These are phyloP conservation scores for Aspergillus nidulans DNA, from an alignment of 495 filamentous ascomycete species.

Conservation along the genomic window DNA sequence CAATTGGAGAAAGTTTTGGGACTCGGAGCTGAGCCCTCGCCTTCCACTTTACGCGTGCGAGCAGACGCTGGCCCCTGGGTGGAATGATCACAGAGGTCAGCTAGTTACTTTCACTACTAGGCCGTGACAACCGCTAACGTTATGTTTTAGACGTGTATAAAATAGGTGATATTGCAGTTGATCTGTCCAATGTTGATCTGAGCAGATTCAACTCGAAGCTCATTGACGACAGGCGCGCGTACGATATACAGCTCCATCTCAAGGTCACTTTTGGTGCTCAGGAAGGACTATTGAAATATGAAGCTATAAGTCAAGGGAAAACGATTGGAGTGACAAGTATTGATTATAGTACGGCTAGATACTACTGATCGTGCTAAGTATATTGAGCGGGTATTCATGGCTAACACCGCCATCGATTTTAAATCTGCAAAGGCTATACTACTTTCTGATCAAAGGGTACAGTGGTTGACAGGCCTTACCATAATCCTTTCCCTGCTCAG, in stretches of 20 bases:
- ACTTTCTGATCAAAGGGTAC: too few relatives aligned
- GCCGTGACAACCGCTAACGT: neutral
- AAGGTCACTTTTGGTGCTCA: slow-evolving; percentile 1
- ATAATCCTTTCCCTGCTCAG: too few relatives aligned
- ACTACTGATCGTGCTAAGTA: neutral
- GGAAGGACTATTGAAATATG: slow-evolving; percentile 10
- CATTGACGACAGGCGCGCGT: neutral
- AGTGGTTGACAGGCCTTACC: too few relatives aligned
- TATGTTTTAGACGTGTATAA: neutral
- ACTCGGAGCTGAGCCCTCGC: neutral
- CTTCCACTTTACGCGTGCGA: neutral
- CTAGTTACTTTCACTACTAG: too few relatives aligned
- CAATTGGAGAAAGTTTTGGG: neutral
- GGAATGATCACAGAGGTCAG: neutral
- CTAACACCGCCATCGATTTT: too few relatives aligned
- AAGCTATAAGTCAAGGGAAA: neutral
- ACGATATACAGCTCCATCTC: neutral
- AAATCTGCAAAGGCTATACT: too few relatives aligned
- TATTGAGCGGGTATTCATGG: too few relatives aligned
- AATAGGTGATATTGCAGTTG: neutral
- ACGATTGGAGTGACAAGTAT: neutral
- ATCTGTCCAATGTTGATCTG: neutral
- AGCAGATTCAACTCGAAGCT: neutral
- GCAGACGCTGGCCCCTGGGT: neutral
- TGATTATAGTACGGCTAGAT: neutral